Base-by-base conservation (phyloP, 768 basidiomycete genomes). In the Lactarius indigo region DNA sequence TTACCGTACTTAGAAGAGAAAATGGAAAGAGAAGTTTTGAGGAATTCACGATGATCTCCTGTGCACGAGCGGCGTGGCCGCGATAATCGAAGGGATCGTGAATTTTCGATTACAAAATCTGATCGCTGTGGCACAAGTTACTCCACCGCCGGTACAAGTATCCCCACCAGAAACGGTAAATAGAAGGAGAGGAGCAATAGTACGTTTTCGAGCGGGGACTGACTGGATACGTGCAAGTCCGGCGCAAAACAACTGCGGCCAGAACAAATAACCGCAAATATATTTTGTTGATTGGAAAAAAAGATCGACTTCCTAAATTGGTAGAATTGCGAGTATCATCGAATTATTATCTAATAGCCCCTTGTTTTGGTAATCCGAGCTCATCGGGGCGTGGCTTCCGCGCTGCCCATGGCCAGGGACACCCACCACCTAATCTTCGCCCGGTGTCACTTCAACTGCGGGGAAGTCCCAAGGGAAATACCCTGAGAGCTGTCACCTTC, bases 1-100 rank as follows among this genome's bases (percentile, higher is more conserved):
- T 69, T 69, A 69, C 65, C 55, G 57, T 57, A 59, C 58, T 62
- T 59, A 66, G 61, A 57, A 61, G 59, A 63, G 57, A 59, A 50
- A 63, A 44, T 59, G 37, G 47, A 63, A 59, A 56, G 41, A 66
- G 65, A 63, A 69, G 68, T 68, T 4, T 47, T 47, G 30, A 35
- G 39, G 26, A 35, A 56, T 23, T 9, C 28, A 39, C 30, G 30
- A 50, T 50, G 47, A 52, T 52, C 50, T 26, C 50, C 50, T 52
- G 47, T 50, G 47, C 50, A 26, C 13, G 9, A 31, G 30, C 31
- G 18, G 33, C 17, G 17, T 54, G 2, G 33, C 50, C 23, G 28
- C n/a, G 65, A 59, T 66, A 52, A 66, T 61, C 44, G n/a, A 47
- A 42, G 10, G 9, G 28, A 55, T 44, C 62, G 35, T 35, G 44